Evolutionary conservation across 441 rosid species (phyloP).

Genomic region (Biscutella laevigata): DNA sequence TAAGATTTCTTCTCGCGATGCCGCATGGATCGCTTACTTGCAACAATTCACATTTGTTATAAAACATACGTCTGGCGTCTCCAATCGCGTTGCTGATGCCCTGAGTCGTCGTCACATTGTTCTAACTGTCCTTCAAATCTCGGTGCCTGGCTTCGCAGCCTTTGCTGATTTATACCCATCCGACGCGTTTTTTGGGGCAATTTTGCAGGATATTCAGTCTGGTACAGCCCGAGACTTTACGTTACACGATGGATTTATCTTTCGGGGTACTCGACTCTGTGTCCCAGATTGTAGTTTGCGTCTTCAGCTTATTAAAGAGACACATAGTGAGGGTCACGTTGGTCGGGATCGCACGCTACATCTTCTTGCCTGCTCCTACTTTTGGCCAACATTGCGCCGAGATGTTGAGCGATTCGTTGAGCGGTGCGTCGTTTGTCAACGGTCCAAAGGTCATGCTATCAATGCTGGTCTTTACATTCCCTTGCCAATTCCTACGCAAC

Average conservation of each 20-base stretch:
- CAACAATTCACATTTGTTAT: not conserved
- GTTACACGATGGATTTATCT: no score
- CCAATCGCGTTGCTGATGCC: not conserved
- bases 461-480: not conserved
- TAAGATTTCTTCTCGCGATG: not conserved
- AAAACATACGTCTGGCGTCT: not conserved
- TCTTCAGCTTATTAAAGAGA: not conserved
- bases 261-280: no score
- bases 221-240: no score
- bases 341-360: not conserved
- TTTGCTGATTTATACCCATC: not conserved
- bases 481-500: not conserved
- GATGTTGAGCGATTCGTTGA: not conserved
- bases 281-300: no score
- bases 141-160: accelerated
- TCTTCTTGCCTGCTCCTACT: not conserved
- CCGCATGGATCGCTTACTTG: not conserved
- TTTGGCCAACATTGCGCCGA: not conserved
- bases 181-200: not conserved
- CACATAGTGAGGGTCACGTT: not conserved
- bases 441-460: not conserved
- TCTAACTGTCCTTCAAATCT: not conserved
- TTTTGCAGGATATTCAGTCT: no score
- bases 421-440: not conserved
- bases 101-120: not conserved